Percentiles rank a stretch among this genome's conserved stretches.
phyloP scores from a whole-genome alignment of 116 monocot species.

The Posidonia oceanica region DNA sequence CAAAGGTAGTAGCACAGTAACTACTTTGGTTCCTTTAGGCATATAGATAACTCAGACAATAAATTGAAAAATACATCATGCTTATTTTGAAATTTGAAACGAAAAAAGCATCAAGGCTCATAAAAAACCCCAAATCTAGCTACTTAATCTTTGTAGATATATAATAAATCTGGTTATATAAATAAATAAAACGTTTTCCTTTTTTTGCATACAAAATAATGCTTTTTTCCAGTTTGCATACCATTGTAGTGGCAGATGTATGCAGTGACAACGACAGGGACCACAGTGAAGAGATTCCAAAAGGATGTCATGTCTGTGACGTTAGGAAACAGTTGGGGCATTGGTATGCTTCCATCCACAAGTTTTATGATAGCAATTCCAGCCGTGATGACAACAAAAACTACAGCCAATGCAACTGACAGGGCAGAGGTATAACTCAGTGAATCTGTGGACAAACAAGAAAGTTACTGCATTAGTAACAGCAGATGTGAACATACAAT shows the following conservation, averaged over 20 bases:
- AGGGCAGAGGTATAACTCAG: conserved; percentile 58
- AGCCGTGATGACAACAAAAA: conserved; percentile 59
- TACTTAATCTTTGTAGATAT: too few relatives aligned
- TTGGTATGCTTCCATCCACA: conserved; percentile 30
- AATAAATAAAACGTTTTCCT: too few relatives aligned
- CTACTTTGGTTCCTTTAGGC: too few relatives aligned
- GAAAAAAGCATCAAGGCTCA: too few relatives aligned
- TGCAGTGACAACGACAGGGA: conserved; percentile 59
- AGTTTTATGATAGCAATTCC: conserved; percentile 54
- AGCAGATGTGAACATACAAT: not conserved
- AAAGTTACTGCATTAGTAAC: not conserved
- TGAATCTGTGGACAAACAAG: conserved; percentile 30
- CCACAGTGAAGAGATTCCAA: conserved; percentile 54
- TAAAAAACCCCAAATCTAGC: too few relatives aligned
- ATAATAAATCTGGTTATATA: too few relatives aligned
- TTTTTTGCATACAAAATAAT: too few relatives aligned
- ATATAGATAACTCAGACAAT: too few relatives aligned
- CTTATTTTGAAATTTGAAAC: too few relatives aligned
- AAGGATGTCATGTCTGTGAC: conserved; percentile 35
- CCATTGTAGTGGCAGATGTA: conserved; percentile 74
- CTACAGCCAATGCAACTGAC: conserved; percentile 52
- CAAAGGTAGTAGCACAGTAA: too few relatives aligned
- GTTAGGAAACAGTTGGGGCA: conserved; percentile 43
- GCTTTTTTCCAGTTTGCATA: conserved; percentile 3
- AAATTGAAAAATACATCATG: too few relatives aligned